These are phyloP conservation scores for Cucurbita moschata DNA, from an alignment of 306 rosid species.

Conservation along the genomic window DNA sequence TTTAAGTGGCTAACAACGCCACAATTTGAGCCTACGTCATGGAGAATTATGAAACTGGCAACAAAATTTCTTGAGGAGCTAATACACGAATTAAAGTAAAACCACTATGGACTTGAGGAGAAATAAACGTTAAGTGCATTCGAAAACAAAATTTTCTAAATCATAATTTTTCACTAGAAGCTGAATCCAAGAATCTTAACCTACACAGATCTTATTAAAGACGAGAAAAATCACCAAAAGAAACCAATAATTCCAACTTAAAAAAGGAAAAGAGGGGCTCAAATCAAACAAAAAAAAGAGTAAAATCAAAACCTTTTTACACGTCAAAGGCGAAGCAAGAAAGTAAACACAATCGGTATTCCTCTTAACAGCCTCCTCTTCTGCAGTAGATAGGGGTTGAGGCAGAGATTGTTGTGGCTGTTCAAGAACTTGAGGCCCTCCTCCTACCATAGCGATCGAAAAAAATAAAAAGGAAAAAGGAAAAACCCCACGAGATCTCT, in stretches of 20 bases:
- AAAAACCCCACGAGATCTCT: slow-evolving; percentile 11
- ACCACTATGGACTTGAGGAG: neutral
- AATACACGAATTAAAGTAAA: neutral
- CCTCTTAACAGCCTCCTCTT: slow-evolving; percentile 82
- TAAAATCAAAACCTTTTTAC: slow-evolving; percentile 60
- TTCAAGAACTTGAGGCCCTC: slow-evolving; percentile 28
- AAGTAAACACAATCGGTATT: slow-evolving; percentile 98
- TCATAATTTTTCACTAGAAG: neutral
- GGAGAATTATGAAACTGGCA: too few relatives aligned
- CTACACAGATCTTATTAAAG: neutral
- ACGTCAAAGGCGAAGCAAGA: slow-evolving; percentile 93
- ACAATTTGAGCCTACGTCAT: neutral
- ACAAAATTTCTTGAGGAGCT: too few relatives aligned
- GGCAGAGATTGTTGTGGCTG: slow-evolving; percentile 19
- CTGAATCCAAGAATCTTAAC: neutral
- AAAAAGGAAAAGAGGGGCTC: neutral
- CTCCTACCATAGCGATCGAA: slow-evolving; percentile 55
- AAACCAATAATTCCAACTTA: neutral
- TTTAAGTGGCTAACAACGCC: neutral
- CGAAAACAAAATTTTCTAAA: neutral
- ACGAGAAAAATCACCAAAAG: neutral
- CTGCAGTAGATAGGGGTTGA: slow-evolving; percentile 36
- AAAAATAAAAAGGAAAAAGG: neutral
- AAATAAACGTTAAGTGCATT: neutral
- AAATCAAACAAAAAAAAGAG: neutral